Conservation (phyloP, 2,329 filamentous ascomycete species). For the Colletotrichum godetiae region DNA sequence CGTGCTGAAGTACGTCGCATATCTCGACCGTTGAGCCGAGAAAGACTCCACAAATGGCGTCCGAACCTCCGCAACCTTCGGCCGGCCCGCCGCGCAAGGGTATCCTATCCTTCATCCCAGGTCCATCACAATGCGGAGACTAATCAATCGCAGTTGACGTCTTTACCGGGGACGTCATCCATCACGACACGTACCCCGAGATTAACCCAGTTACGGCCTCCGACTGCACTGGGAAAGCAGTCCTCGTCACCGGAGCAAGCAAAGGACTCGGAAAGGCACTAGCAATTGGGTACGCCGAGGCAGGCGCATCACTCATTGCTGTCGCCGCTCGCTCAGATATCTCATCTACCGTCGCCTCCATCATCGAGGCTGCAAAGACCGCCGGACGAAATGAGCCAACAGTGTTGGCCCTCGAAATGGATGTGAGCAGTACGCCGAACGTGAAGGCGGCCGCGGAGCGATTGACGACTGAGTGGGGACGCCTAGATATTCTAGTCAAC, state of each 20-base stretch:
- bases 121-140: not conserved
- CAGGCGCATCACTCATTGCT: conserved; percentile 62
- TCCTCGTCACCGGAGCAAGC: conserved; percentile 66
- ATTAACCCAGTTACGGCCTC: conserved; percentile 54
- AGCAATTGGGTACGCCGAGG: conserved; percentile 66
- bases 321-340: conserved; percentile 64
- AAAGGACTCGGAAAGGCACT: conserved; percentile 65
- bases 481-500: conserved; percentile 54
- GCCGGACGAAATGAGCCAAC: conserved; percentile 48
- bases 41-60: conserved; percentile 6
- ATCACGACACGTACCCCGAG: conserved; percentile 63
- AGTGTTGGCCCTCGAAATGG: conserved; percentile 54
- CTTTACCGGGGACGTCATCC: conserved; percentile 45
- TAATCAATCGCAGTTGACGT: conserved; percentile 31
- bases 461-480: conserved; percentile 42
- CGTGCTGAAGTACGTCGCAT: not conserved
- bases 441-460: conserved; percentile 44
- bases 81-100: conserved; percentile 32
- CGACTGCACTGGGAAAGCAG: conserved; percentile 50
- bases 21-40: conserved; percentile 3
- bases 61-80: conserved; percentile 1
- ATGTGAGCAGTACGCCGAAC: conserved; percentile 48
- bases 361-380: conserved; percentile 46
- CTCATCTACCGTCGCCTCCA: conserved; percentile 45
- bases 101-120: not conserved